Conservation (phyloP, 2,329 filamentous ascomycete species). For the Ophiostoma himal-ulmi region DNA sequence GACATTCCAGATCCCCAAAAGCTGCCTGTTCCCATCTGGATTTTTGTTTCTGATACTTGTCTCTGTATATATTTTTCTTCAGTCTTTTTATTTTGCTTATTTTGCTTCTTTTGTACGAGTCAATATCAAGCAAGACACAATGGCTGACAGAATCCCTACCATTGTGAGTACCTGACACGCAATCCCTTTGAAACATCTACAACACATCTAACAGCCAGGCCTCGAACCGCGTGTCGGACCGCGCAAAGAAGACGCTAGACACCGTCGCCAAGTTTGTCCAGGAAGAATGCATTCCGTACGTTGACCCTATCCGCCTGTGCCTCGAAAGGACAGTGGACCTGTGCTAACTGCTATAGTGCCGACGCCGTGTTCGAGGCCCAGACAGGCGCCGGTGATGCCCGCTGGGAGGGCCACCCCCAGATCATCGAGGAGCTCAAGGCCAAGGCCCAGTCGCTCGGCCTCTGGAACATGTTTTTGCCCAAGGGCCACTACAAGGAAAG, state of each 20-base stretch:
- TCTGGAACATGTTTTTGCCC: slow-evolving; percentile 98
- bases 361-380: slow-evolving; percentile 76
- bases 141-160: slow-evolving; percentile 44
- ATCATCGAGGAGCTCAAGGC: slow-evolving; percentile 86
- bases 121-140: slow-evolving; percentile 26
- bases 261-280: slow-evolving; percentile 93
- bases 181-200: neutral
- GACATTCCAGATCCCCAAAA: slow-evolving; percentile 4
- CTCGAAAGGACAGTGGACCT: neutral
- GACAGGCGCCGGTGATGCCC: slow-evolving; percentile 65
- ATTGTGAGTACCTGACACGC: slow-evolving; percentile 35
- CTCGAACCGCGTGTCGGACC: slow-evolving; percentile 64
- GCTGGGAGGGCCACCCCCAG: slow-evolving; percentile 74
- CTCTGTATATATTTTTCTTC: neutral
- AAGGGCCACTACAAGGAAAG: slow-evolving; percentile 94
- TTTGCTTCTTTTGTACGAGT: neutral
- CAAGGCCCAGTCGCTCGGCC: slow-evolving; percentile 72
- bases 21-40: neutral
- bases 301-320: neutral
- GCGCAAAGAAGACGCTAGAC: slow-evolving; percentile 77
- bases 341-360: slow-evolving; percentile 44
- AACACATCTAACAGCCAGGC: slow-evolving; percentile 26
- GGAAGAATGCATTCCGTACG: slow-evolving; percentile 81
- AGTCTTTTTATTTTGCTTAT: neutral
- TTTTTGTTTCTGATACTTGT: neutral